These are phyloP conservation scores for Blastocystis sp. DNA, from an alignment of 352 stramenopile genomes.

Conservation along the genomic window DNA sequence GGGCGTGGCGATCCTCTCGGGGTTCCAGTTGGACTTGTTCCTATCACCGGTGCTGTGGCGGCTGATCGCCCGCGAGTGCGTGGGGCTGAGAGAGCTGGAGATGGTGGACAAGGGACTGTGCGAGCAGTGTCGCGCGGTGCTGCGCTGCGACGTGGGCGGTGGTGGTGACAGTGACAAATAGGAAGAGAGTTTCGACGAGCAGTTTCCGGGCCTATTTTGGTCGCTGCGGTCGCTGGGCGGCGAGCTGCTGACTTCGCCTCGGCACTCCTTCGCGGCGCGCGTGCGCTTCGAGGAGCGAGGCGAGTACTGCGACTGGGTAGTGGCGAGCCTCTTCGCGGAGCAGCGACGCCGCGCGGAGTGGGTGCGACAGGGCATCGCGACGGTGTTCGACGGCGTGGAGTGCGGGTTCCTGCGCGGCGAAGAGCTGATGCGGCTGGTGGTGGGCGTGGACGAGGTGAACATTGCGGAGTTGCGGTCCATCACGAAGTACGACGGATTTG, in stretches of 20 bases:
- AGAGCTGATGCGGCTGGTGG: slow-evolving; percentile 39
- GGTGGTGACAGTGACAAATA: neutral
- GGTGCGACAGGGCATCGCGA: neutral
- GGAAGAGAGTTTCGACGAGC: neutral
- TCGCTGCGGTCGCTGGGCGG: neutral
- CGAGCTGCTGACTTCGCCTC: neutral
- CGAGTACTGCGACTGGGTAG: neutral
- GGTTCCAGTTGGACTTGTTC: slow-evolving; percentile 46
- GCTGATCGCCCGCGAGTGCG: neutral
- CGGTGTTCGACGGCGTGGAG: slow-evolving; percentile 23
- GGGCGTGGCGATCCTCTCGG: slow-evolving; percentile 13
- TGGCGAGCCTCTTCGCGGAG: neutral
- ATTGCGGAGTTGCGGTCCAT: slow-evolving; percentile 9
- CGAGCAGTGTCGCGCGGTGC: neutral
- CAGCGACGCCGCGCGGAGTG: neutral
- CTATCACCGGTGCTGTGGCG: slow-evolving; percentile 27
- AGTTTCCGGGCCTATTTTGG: neutral
- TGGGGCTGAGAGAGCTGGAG: slow-evolving; percentile 12
- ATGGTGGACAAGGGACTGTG: neutral
- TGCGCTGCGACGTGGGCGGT: neutral
- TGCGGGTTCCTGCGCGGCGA: neutral
- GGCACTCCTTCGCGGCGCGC: neutral
- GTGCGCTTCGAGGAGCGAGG: neutral
- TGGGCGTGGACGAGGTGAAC: slow-evolving; percentile 43
- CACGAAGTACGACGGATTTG: slow-evolving; percentile 57